Base-by-base conservation (phyloP, 805 yeast species). In the Lipomyces yamanashiensis region DNA sequence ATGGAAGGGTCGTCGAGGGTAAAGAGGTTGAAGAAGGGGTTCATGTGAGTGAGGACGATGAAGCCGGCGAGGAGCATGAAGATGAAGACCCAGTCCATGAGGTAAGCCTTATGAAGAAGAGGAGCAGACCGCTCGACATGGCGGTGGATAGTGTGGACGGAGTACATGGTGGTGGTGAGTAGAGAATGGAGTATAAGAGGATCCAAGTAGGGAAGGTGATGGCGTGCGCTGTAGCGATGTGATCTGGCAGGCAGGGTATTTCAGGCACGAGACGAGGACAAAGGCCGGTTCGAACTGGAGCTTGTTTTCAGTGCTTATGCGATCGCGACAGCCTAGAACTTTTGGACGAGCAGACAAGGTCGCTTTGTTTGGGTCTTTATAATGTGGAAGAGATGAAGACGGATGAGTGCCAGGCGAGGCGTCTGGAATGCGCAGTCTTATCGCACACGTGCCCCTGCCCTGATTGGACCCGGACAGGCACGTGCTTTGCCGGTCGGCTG, bases 1-100 rank as follows among this genome's bases (percentile, higher is more conserved):
- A 93, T 85, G 0, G 92, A 83, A 44, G 86, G 74, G 76, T 93
- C 98, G 73, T 87, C 86, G 59, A 93, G 77, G 58, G 79, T 82
- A 73, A 93, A 93, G 72, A 59, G 58, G 66, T 70, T 61, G 66
- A 54, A 45, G 66, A 69, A 55, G 49, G 73, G 67, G 21, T 43
- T 43, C 70, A 67, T 67, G 36, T 63, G 23, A 33, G 65, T 61
- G 58, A 66, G 63, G 28, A 63, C 50, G 50, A 66, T 33, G 60
- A 66, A 66, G 47, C 67, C 69, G 40, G 57, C 62, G 36, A 66
- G 54, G 45, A 66, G 64, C 40, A 58, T 33, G 54, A 43, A 23
- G 54, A 66, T 41, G 62, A 61, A 66, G 49, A 58, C 48, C 69
- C 69, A 66, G 58, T 66, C 69, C 41, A 60, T 28, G 53, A 54